A percentile compares a stretch with the other conserved stretches of the same genome.
These are phyloP conservation scores for Cenchrus purpureus DNA, from an alignment of 176 grass and related monocot species.

Conservation along the genomic window DNA sequence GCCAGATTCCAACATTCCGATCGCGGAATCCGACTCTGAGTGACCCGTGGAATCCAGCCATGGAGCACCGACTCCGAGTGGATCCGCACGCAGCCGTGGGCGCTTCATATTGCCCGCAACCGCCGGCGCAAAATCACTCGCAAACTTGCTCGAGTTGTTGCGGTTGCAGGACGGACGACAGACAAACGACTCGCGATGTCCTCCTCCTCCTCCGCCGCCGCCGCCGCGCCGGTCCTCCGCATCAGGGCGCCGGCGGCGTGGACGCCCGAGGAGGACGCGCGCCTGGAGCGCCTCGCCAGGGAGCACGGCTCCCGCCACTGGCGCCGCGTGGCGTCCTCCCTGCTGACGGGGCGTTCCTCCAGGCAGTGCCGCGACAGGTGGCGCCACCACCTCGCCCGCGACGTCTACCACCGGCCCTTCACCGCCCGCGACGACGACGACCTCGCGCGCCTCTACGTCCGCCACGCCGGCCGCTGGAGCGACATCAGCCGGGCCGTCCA, in stretches of 20 bases:
- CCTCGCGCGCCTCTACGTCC: too few relatives aligned
- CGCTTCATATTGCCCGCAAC: too few relatives aligned
- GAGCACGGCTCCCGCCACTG: slow-evolving; percentile 15
- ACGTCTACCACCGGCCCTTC: slow-evolving; percentile 31
- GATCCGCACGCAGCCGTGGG: too few relatives aligned
- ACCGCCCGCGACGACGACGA: background rate
- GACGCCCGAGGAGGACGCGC: slow-evolving; percentile 15
- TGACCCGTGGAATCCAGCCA: too few relatives aligned
- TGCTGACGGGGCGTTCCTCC: background rate
- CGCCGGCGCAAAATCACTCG: too few relatives aligned
- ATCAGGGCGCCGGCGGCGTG: background rate
- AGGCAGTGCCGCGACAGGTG: background rate
- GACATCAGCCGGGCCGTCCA: background rate
- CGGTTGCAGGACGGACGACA: too few relatives aligned
- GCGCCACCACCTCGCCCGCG: slow-evolving; percentile 21
- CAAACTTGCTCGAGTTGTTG: too few relatives aligned
- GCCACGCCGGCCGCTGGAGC: background rate
- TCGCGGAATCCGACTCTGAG: too few relatives aligned
- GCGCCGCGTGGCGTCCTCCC: background rate
- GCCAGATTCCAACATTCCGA: too few relatives aligned
- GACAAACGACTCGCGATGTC: too few relatives aligned
- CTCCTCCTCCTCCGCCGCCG: background rate
- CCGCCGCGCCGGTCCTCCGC: background rate
- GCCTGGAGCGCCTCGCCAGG: background rate
- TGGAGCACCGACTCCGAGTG: too few relatives aligned